Percentiles rank a stretch among this genome's conserved stretches.
These are phyloP conservation scores for Aspergillus funiculosus DNA, from an alignment of 495 filamentous ascomycete species.

Conservation along the genomic window DNA sequence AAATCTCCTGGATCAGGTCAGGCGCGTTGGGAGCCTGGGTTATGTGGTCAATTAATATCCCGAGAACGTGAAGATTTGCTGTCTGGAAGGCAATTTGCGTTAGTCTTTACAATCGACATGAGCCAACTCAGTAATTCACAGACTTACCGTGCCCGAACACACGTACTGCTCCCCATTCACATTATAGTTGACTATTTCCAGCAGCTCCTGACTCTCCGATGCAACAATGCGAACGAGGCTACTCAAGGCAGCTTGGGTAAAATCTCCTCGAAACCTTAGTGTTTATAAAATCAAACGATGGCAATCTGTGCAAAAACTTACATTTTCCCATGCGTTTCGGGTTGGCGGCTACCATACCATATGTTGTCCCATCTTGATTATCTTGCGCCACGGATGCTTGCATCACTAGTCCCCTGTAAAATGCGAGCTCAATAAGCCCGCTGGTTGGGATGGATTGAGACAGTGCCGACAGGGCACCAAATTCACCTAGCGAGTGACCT, in stretches of 20 bases:
- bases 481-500: constrained; percentile 43
- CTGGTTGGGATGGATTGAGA: constrained; percentile 25
- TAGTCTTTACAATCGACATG: no score
- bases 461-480: constrained; percentile 28
- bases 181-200: constrained; percentile 44
- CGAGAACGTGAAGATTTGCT: constrained; percentile 19
- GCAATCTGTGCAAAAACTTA: constrained; percentile 4
- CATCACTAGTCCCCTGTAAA: constrained; percentile 42
- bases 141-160: constrained; percentile 34
- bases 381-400: constrained; percentile 32
- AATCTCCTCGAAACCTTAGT: constrained; percentile 10
- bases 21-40: constrained; percentile 3
- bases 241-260: constrained; percentile 20
- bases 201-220: constrained; percentile 17
- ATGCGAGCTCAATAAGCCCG: constrained; percentile 27
- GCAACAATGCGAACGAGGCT: constrained; percentile 22
- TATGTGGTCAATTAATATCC: constrained; percentile 17
- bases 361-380: constrained; percentile 23
- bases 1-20: constrained; percentile 1
- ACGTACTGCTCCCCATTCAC: constrained; percentile 37
- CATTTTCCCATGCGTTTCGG: constrained; percentile 29
- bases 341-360: constrained; percentile 39
- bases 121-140: background rate
- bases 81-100: constrained; percentile 5
- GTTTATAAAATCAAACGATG: background rate